Base-by-base conservation (phyloP, 257 asterid species). In the Cruciata laevipes region DNA sequence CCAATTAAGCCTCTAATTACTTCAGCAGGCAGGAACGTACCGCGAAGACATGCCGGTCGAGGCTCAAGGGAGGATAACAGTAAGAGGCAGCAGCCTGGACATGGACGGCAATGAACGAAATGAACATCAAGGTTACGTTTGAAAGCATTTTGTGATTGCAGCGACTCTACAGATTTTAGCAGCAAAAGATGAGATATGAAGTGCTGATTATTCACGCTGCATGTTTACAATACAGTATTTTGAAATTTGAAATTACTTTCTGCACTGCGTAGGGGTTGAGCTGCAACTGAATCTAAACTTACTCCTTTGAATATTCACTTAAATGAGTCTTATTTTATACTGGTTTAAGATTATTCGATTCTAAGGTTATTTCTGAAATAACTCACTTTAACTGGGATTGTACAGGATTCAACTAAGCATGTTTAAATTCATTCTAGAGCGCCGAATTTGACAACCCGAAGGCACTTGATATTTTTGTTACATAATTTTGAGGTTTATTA, bases 71-170 rank as follows among this genome's bases (percentile, higher is more conserved):
- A 69, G 64, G 74, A 47, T 68, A 55, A 68, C 33, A 62, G 47
- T 25, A 79, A 65, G 66, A 62, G 80, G 51, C 78, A 60, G 3
- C 78, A 60, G 3, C 74, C 74, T 66, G 83, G 78, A 27, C 66
- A 63, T 75, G 71, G 63, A 20, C 21, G 63, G 49, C 69, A 53
- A 65, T 42, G 51, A 42, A 42, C 42, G 0, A 8, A 11, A 49
- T 14, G 18, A 14, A 18, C 20, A 18, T 52, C 11, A 52, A 23
- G 24, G 10, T 8, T 52, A 42, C 51, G 17, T 12, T 42, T 42
- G 51, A 42, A 42, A 42, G 51, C 51, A 42, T 42, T 42, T 42
- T 42, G 51, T 13, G 51, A 42, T 42, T 13, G 51, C 51, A 42
- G 55, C 7, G 21, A 47, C 55, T 44, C n/a, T 47, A 47, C 1